Evolutionary conservation across 257 asterid genomes (phyloP).

Genomic region (Penstemon davidsonii): DNA sequence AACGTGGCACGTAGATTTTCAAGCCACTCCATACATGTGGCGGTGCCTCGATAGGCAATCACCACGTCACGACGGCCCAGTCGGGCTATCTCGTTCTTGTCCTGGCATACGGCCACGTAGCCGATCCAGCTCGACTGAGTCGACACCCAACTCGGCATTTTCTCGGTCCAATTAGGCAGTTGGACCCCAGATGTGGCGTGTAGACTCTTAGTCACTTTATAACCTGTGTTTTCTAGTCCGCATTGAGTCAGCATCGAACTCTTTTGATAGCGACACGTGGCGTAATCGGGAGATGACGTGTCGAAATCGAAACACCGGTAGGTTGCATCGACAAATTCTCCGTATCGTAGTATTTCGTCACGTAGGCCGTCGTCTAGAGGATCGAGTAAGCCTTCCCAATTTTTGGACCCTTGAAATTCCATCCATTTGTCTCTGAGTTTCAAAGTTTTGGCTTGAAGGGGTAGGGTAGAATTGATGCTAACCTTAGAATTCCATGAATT

Average conservation of each 20-base stretch:
- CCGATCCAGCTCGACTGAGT: slow-evolving; percentile 82
- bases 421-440: slow-evolving; percentile 61
- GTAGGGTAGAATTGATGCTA: background rate
- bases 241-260: slow-evolving; percentile 40
- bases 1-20: slow-evolving; percentile 75
- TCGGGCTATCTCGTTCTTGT: slow-evolving; percentile 56
- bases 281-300: slow-evolving; percentile 56
- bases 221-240: slow-evolving; percentile 43
- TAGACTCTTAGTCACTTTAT: slow-evolving; percentile 49
- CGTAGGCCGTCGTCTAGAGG: slow-evolving; percentile 79
- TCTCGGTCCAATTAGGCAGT: slow-evolving; percentile 57
- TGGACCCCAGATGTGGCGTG: slow-evolving; percentile 78
- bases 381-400: slow-evolving; percentile 91
- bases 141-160: slow-evolving; percentile 52
- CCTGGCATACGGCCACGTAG: slow-evolving; percentile 81
- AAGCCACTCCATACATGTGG: slow-evolving; percentile 80
- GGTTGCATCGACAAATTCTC: slow-evolving; percentile 79
- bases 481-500: slow-evolving; percentile 35
- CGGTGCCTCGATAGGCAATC: slow-evolving; percentile 81
- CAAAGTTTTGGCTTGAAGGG: slow-evolving; percentile 21
- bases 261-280: slow-evolving; percentile 41
- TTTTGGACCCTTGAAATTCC: slow-evolving; percentile 85
- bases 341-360: slow-evolving; percentile 70
- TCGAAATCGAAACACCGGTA: slow-evolving; percentile 74
- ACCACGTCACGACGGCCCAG: slow-evolving; percentile 87